These are phyloP conservation scores for Neopestalotiopsis clavispora DNA, from an alignment of 2,329 filamentous ascomycete species.

Conservation along the genomic window DNA sequence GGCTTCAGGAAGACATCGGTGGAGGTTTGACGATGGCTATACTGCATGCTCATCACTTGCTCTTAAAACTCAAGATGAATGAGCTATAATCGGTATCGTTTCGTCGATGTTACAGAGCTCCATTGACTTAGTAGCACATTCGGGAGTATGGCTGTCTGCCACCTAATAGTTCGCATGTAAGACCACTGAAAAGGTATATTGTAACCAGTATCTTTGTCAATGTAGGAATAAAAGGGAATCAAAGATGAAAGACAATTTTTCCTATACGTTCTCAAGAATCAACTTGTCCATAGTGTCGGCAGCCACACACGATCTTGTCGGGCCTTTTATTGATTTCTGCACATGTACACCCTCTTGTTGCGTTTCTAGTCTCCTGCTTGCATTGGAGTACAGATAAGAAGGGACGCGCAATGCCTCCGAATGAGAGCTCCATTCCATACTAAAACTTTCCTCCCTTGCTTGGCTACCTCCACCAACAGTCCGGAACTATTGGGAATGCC, in stretches of 20 bases:
- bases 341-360: no score
- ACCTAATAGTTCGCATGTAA: not conserved
- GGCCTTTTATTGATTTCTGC: no score
- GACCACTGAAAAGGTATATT: not conserved
- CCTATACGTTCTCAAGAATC: no score
- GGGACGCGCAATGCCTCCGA: not conserved
- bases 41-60: no score
- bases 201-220: not conserved
- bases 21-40: no score
- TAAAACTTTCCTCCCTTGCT: not conserved
- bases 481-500: not conserved
- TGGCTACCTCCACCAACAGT: not conserved
- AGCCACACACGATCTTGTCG: no score
- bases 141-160: not conserved
- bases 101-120: no score
- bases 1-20: no score
- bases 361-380: not conserved
- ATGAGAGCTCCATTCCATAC: not conserved
- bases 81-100: no score
- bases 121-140: not conserved
- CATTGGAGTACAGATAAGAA: not conserved
- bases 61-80: no score
- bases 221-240: not conserved
- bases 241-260: not conserved
- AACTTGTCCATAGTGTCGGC: no score